Evolutionary conservation across 1,284 basidiomycete genomes (phyloP).

Genomic region (Apiotrichum domesticum): DNA sequence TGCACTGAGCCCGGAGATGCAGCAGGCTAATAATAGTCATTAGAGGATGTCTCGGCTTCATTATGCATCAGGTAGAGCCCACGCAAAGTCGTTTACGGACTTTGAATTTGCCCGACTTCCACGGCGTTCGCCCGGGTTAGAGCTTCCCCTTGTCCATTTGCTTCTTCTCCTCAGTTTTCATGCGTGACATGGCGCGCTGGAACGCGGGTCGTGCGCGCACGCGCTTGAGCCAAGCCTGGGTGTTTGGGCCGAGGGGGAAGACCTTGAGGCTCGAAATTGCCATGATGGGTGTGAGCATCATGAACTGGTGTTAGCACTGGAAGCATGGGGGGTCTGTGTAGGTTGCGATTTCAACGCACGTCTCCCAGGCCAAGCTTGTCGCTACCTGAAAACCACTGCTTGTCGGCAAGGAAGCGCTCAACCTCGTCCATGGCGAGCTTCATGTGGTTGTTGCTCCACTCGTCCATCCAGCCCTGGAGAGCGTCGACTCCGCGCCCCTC

Average conservation of each 20-base stretch:
- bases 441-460: neutral
- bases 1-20: too few species aligned
- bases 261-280: neutral
- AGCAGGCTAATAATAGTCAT: too few species aligned
- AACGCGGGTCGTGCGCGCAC: constrained; percentile 13
- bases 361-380: constrained; percentile 8
- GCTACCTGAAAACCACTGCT: constrained; percentile 5
- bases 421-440: constrained; percentile 2
- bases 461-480: constrained; percentile 1
- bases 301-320: constrained; percentile 1
- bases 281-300: constrained; percentile 9
- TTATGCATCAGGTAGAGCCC: too few species aligned
- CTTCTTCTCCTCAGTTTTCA: constrained; percentile 8
- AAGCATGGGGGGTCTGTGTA: too few species aligned
- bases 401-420: neutral
- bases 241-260: constrained; percentile 6
- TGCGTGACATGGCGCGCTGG: constrained; percentile 5
- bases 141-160: constrained; percentile 7
- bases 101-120: too few species aligned
- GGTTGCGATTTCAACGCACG: neutral
- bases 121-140: neutral
- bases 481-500: constrained; percentile 2
- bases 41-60: too few species aligned
- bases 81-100: too few species aligned
- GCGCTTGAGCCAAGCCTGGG: constrained; percentile 7